Percentiles rank a stretch among this genome's conserved stretches.
phyloP scores from a whole-genome alignment of 1,284 basidiomycete genomes.

The Melampsora larici-populina region DNA sequence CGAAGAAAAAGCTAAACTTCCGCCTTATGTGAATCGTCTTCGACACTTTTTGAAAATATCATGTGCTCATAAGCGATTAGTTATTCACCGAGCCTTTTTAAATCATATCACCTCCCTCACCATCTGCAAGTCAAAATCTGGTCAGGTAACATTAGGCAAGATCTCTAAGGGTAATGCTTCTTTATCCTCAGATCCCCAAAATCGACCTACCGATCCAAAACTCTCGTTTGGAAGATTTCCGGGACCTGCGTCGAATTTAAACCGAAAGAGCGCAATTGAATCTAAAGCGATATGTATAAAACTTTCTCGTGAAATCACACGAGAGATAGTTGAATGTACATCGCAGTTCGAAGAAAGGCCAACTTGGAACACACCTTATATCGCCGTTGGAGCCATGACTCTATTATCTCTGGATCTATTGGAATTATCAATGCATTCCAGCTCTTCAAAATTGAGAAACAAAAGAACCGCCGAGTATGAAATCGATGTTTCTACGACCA shows the following conservation, averaged over 20 bases:
- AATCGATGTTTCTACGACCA: background rate
- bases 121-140: background rate
- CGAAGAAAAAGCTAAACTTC: background rate
- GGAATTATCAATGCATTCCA: background rate
- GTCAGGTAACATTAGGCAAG: background rate
- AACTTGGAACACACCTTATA: background rate
- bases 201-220: background rate
- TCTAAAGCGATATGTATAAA: slow-evolving; percentile 1
- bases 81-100: background rate
- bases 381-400: background rate
- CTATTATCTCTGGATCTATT: slow-evolving; percentile 5
- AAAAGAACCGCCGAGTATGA: background rate
- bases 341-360: background rate
- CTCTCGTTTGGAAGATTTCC: background rate
- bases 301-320: background rate
- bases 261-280: slow-evolving; percentile 1
- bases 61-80: background rate
- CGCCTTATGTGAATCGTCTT: background rate
- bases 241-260: background rate
- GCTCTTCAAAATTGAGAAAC: background rate
- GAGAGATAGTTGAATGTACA: background rate
- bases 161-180: background rate
- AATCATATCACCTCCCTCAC: background rate
- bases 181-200: background rate
- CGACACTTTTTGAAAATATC: background rate